phyloP scores from a whole-genome alignment of 495 filamentous ascomycete genomes.

The Hypomontagnella submonticulosa region DNA sequence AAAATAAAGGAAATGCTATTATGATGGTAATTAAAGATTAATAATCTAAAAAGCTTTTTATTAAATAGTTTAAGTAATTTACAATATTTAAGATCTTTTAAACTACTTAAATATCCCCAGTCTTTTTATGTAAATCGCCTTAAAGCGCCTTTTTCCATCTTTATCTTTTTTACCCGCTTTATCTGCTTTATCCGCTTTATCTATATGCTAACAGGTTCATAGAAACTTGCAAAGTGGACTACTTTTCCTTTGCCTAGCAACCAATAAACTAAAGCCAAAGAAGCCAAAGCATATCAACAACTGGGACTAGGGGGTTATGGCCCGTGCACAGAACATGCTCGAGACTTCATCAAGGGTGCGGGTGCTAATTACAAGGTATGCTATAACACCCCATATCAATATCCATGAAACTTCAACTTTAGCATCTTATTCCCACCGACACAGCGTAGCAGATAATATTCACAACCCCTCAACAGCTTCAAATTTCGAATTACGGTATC shows the following conservation, averaged over 20 bases:
- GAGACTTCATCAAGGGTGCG: slow-evolving; percentile 38
- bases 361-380: slow-evolving; percentile 32
- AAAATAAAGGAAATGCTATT: too few relatives aligned
- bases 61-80: too few relatives aligned
- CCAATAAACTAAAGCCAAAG: slow-evolving; percentile 3
- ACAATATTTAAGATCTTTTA: too few relatives aligned
- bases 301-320: slow-evolving; percentile 12
- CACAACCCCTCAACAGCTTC: slow-evolving; percentile 24
- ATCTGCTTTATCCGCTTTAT: too few relatives aligned
- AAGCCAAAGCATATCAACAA: slow-evolving; percentile 37
- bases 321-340: slow-evolving; percentile 40
- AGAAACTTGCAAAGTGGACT: slow-evolving; percentile 22
- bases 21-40: too few relatives aligned
- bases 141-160: too few relatives aligned
- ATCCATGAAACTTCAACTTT: slow-evolving; percentile 30
- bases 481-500: slow-evolving; percentile 10
- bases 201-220: too few relatives aligned
- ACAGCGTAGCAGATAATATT: too few relatives aligned
- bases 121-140: too few relatives aligned
- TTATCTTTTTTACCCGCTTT: too few relatives aligned
- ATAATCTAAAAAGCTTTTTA: too few relatives aligned
- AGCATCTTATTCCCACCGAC: slow-evolving; percentile 11
- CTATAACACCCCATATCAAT: slow-evolving; percentile 34
- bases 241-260: slow-evolving; percentile 37
- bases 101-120: too few relatives aligned